Base-by-base conservation (phyloP, 139 green algal species). In the Desmodesmus armatus region DNA sequence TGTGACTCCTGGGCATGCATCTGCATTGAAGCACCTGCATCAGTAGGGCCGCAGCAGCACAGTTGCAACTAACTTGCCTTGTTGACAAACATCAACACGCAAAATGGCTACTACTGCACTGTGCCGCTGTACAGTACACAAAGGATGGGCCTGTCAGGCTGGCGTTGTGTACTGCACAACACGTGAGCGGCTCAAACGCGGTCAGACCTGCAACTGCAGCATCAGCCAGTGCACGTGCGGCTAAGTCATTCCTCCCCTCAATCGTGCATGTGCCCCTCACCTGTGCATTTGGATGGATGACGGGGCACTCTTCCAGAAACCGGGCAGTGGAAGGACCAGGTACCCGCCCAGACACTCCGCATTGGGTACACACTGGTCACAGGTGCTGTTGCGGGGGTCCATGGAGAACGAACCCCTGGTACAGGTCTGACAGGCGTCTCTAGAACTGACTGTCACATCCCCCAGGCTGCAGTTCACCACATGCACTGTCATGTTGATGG, bases 11-110 rank as follows among this genome's bases (percentile, higher is more conserved):
- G 31, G 23, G 58, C 58, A 67, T 7, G 58, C 58, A 5, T 67
- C 58, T n/a, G 58, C 58, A 67, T 67, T 67, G 25, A n/a, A n/a
- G 58, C 58, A 67, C 58, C 65, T 73, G 7, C 65, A 43, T 40
- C 27, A 23, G 21, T 31, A 23, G 21, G n/a, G 15, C 15, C 9
- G 58, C 25, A 35, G 65, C 33, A 44, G 65, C 65, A 73, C 53
- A 63, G 53, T 23, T 6, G 53, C 53, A 63, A 7, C 11, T 31
- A 63, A 63, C 5, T 58, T 15, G 47, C 17, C 47, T 58, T 58
- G 47, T 23, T 23, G 13, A 15, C 47, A 58, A 23, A 15, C 17
- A 58, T 15, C 47, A 13, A 58, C 47, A 58, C 47, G 17, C 47
- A 58, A 23, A 58, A 58, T 15, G 17, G 13, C 13, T 58, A 23